A percentile compares a stretch with the other conserved stretches of the same genome.
Conservation (phyloP, 768 basidiomycete species). For the Agrocybe pediades region DNA sequence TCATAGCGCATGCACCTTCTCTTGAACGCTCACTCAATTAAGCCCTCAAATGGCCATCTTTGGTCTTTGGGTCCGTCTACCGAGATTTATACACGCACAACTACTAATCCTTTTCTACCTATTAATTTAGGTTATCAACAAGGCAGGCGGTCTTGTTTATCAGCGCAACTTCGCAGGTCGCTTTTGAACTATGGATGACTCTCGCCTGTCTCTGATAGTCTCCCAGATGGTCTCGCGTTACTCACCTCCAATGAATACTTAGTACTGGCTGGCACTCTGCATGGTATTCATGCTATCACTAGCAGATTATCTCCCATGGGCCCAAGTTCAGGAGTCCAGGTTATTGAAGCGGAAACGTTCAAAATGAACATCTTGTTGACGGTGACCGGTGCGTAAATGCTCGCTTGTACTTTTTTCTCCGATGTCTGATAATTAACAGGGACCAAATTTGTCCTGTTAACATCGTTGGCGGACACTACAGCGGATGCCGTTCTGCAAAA, state of each 20-base stretch:
- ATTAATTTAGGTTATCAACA: constrained; percentile 87
- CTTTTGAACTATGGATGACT: constrained; percentile 18
- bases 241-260: constrained; percentile 94
- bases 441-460: constrained; percentile 93
- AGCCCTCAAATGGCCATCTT: constrained; percentile 64
- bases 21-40: background rate
- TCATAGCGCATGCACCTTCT: background rate
- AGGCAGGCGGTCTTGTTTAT: constrained; percentile 96
- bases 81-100: too few species aligned
- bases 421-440: constrained; percentile 45
- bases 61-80: constrained; percentile 73
- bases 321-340: constrained; percentile 83
- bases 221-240: constrained; percentile 86
- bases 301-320: constrained; percentile 85
- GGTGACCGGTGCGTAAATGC: constrained; percentile 69
- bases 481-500: constrained; percentile 75
- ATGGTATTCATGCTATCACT: constrained; percentile 99
- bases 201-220: constrained; percentile 12
- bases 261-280: constrained; percentile 93
- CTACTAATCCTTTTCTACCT: too few species aligned
- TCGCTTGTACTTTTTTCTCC: background rate
- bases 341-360: constrained; percentile 96
- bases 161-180: constrained; percentile 88
- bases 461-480: constrained; percentile 73
- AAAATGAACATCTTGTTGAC: constrained; percentile 92